These are phyloP conservation scores for Lasiodiplodia citricola DNA, from an alignment of 2,329 filamentous ascomycete genomes.

Conservation along the genomic window DNA sequence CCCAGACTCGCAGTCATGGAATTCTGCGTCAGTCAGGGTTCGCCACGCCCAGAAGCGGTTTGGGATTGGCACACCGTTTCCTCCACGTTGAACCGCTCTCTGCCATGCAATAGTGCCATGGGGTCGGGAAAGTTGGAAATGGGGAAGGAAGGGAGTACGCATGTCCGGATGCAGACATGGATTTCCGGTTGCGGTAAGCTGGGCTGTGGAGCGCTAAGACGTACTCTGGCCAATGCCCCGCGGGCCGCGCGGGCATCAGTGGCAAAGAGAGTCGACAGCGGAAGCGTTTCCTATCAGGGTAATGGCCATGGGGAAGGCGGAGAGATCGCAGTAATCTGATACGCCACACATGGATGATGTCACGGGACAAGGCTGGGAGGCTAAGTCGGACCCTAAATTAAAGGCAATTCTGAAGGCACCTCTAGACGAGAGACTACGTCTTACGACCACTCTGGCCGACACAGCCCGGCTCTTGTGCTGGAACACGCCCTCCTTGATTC, in stretches of 20 bases:
- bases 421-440: not conserved
- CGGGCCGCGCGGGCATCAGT: not conserved
- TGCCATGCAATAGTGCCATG: not conserved
- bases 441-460: not conserved
- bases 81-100: not conserved
- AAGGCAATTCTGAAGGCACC: not conserved
- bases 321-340: not conserved
- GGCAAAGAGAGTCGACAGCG: not conserved
- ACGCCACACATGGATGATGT: not conserved
- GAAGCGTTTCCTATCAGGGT: not conserved
- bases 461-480: not conserved
- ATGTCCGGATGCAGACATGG: not conserved
- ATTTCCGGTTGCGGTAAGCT: slow-evolving; percentile 1
- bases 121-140: not conserved
- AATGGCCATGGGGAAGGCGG: not conserved
- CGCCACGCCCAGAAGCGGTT: not conserved
- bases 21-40: not conserved
- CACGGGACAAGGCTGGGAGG: not conserved
- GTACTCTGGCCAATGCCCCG: not conserved
- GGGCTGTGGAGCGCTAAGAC: not conserved
- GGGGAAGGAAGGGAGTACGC: not conserved
- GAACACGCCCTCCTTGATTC: not conserved
- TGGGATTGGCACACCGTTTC: not conserved
- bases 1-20: not conserved
- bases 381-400: not conserved